Base-by-base conservation (phyloP, 1,284 basidiomycete species). In the Ceratobasidium sp. region DNA sequence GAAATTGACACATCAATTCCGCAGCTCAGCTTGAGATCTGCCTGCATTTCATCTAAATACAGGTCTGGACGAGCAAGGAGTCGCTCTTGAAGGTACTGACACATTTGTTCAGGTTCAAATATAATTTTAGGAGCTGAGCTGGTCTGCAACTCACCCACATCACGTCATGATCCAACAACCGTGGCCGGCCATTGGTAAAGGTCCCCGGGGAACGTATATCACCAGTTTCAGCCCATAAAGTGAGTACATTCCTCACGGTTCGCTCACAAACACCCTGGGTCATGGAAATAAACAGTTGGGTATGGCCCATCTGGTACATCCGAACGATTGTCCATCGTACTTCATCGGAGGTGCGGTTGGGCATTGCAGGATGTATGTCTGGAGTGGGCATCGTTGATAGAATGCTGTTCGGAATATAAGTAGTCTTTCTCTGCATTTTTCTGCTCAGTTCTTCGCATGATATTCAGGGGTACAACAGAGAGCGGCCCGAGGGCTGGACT, bases 21-120 rank as follows among this genome's bases (percentile, higher is more conserved):
- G 16, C 61, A 34, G 9, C 31, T 22, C 19, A 46, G 43, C 11
- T 22, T 41, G 22, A 77, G 58, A 22, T 66, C 24, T 14, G 43
- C 24, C 29, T 66, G 29, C 16, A 76, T 48, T 29, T 77, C 75
- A 53, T 77, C 75, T 19, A 77, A 75, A 34, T 74, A 74, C 5
- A 77, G 51, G 39, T 77, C 58, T 24, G 76, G 75, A 1, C 16
- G 49, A 9, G 51, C 65, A 19, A 31, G 22, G 19, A 73, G 16
- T 1, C 73, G 29, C 9, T 41, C 66, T 7, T 61, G 22, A 3
- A 76, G 27, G 54, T 58, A 75, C 76, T 75, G 29, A n/a, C n/a
- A n/a, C n/a, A n/a, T n/a, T n/a, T n/a, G n/a, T n/a, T n/a, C n/a
- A n/a, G n/a, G n/a, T n/a, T n/a, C n/a, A n/a, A n/a, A n/a, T n/a